Conservation (phyloP, 2,329 filamentous ascomycete species). For the Hirsutella thompsonii region DNA sequence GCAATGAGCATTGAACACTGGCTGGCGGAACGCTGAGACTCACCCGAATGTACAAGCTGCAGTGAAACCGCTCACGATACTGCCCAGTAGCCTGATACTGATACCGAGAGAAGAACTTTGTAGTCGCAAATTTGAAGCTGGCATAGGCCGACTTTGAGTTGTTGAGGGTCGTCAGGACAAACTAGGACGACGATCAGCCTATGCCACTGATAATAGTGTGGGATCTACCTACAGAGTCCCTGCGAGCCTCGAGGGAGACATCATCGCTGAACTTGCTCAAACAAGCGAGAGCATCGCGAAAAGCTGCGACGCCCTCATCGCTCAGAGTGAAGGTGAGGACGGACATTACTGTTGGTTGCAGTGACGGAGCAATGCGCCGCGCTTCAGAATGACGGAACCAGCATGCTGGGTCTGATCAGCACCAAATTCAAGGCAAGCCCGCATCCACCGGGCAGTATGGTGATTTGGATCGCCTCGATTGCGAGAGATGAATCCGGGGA, state of each 20-base stretch:
- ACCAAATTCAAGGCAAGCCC: too few species aligned
- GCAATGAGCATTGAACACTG: not conserved
- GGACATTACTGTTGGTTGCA: constrained; percentile 28
- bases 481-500: too few species aligned
- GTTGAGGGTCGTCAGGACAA: constrained; percentile 64
- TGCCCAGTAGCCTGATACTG: constrained; percentile 44
- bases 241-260: constrained; percentile 60
- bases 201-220: not conserved
- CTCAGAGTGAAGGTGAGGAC: constrained; percentile 61
- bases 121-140: constrained; percentile 53
- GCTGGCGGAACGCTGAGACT: constrained; percentile 5
- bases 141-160: constrained; percentile 71
- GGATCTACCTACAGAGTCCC: constrained; percentile 41
- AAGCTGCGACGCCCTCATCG: constrained; percentile 55
- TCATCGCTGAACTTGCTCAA: constrained; percentile 70
- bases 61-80: constrained; percentile 52
- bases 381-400: not conserved
- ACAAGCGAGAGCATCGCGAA: constrained; percentile 64
- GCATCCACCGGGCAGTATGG: too few species aligned
- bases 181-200: constrained; percentile 28
- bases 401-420: too few species aligned
- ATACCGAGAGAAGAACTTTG: constrained; percentile 62
- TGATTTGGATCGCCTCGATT: too few species aligned
- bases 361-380: not conserved
- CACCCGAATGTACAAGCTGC: constrained; percentile 61